Evolutionary conservation across 1,284 basidiomycete species (phyloP), one percentile per base, ranked within the genome.

Genomic region (Thecaphora frezii): DNA sequence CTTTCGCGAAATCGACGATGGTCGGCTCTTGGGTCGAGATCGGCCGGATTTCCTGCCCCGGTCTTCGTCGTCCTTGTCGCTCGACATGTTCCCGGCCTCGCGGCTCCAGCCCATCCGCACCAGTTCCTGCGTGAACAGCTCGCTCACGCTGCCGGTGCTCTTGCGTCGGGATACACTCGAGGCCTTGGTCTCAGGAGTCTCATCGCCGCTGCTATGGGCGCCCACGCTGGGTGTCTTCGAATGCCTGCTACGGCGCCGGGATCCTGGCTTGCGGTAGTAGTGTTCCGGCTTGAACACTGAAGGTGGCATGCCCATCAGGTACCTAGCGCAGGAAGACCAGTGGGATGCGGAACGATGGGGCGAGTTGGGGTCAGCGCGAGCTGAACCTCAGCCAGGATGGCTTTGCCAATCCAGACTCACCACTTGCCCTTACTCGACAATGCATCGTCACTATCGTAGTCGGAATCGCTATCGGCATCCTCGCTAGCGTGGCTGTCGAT

Each of bases 251-350:
- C 33, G 33, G 13, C 33, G 63, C 37, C 54, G 49, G 44, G 48
- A 48, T 36, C 13, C n/a, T 46, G 44, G 50, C 48, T 67, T 62
- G 46, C 48, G 37, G 14, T 59, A 58, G 48, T 66, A 66, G 49
- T 65, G 58, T 23, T 64, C 45, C 0, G 70, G 58, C 53, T 65
- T 73, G 58, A 73, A 73, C 24, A 64, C 51, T n/a, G 63, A 58
- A 9, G 69, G 54, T 2, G 71, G 67, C 67, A 74, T 73, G 26
- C 69, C 69, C 71, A 74, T 74, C 28, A 74, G 49, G 42, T 74
- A 74, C 33, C 33, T 36, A 16, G 5, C 7, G 33, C 12, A 7
- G 14, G 14, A 7, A 14, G 8, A 30, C 14, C 28, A 14, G 28
- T 7, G 28, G 14, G 14, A 14, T 7, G 14, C 8, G 28, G 28